Base-by-base conservation (phyloP, 140 eudicot genomes). In the Bidens hawaiensis region DNA sequence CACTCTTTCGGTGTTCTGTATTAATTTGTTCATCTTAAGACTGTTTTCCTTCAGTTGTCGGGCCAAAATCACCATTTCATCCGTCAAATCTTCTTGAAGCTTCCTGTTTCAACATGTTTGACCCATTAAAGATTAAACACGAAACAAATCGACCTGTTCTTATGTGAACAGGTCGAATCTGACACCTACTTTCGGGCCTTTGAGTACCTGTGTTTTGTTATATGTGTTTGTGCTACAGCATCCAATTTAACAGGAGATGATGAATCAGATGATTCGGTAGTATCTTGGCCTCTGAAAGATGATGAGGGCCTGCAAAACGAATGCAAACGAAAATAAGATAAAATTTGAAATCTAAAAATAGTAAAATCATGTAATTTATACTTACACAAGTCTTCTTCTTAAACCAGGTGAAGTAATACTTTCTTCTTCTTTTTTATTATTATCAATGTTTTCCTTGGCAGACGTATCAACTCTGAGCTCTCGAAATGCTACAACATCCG, bases 41-140 rank as follows among this genome's bases (percentile, higher is more conserved):
- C 96, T 91, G 62, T 85, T 80, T 79, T 91, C 99, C 73, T 91
- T 91, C 5, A 91, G 89, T 62, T 87, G 89, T 14, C 75, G 86
- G 21, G 99, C 96, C 71, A 91, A 82, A 12, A 40, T 76, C 55
- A 91, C 99, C 96, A 91, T 87, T 80, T 87, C 99, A 75, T 88
- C 96, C 1, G 99, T 87, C 83, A 87, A 81, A 76, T 93, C 95
- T 60, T 93, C 99, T 71, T 93, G 99, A 74, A 93, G 96, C 70
- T 85, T 85, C 75, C 99, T 90, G 75, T 60, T 36, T 10, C n/a
- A 36, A 36, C 2, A 3, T 9, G 53, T 17, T 47, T 47, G 53
- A 47, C 34, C 33, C 33, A 5, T 28, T 28, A 28, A 5, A 28
- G 33, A 28, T 28, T 2, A 28, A 28, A 16, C 30, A n/a, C n/a